These are phyloP conservation scores for Tubosaeta sp. DNA, from an alignment of 768 basidiomycete genomes.

Conservation along the genomic window DNA sequence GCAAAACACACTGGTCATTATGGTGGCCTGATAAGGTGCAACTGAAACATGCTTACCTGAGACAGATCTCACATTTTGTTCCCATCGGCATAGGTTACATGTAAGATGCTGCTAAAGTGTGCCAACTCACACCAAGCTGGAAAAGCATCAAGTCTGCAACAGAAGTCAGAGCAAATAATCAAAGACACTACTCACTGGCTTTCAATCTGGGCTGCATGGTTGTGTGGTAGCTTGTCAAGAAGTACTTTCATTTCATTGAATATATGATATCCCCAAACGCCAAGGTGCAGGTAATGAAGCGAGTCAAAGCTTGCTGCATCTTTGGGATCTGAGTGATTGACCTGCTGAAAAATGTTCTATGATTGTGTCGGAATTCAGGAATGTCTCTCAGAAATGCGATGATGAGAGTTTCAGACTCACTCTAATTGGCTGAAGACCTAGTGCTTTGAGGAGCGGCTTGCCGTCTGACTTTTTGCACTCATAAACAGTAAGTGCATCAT, in stretches of 20 bases:
- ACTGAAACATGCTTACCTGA: slow-evolving; percentile 25
- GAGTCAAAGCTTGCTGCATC: background rate
- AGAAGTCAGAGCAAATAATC: background rate
- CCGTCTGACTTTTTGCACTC: background rate
- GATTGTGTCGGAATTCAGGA: no score
- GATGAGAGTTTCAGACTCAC: no score
- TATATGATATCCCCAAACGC: background rate
- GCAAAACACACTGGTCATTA: no score
- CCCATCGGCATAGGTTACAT: slow-evolving; percentile 32
- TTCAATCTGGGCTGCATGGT: background rate
- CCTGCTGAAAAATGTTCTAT: background rate
- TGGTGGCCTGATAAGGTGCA: no score
- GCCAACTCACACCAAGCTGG: slow-evolving; percentile 35
- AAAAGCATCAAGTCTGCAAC: slow-evolving; percentile 6
- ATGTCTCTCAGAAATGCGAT: no score
- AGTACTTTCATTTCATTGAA: background rate
- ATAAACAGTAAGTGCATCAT: background rate
- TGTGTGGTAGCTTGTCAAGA: background rate
- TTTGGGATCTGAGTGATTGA: background rate
- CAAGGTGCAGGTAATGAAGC: background rate
- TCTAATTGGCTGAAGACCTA: no score
- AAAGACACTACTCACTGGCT: no score
- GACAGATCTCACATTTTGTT: slow-evolving; percentile 35
- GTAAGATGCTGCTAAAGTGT: slow-evolving; percentile 27
- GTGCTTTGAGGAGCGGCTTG: background rate